A percentile compares a stretch with the other conserved stretches of the same genome.
Evolutionary conservation across 139 green algal species (phyloP).

Genomic region (Chlamydomonas eustigma): DNA sequence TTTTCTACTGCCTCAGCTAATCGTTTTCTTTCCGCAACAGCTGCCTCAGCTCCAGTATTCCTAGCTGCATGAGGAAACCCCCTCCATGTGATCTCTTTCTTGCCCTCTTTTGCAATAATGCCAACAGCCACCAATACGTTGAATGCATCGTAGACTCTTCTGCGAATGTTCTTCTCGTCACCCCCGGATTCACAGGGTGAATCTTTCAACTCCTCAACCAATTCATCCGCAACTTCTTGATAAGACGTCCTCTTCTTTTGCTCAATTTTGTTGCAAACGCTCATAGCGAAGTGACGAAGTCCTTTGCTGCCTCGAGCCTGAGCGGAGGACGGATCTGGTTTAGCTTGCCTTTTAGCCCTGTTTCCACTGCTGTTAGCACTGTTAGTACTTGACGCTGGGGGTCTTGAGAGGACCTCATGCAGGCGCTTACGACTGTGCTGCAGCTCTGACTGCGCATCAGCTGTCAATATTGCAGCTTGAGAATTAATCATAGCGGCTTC

Average conservation of each 20-base stretch:
- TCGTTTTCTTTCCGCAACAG: neutral
- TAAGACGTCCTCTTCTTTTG: slow-evolving; percentile 72
- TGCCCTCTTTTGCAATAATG: slow-evolving; percentile 18
- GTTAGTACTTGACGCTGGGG: neutral
- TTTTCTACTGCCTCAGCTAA: neutral
- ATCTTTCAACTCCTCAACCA: slow-evolving; percentile 62
- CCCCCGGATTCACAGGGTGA: neutral
- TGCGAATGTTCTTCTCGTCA: slow-evolving; percentile 19
- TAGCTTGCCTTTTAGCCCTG: too few species aligned
- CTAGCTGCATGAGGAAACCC: neutral
- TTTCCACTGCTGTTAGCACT: neutral
- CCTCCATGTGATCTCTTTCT: slow-evolving; percentile 18
- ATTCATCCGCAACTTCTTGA: slow-evolving; percentile 94
- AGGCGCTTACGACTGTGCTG: neutral
- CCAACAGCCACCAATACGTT: slow-evolving; percentile 86
- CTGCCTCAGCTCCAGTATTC: neutral
- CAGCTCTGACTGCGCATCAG: neutral
- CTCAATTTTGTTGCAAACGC: slow-evolving; percentile 12
- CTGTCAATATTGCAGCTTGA: neutral
- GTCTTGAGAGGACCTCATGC: neutral
- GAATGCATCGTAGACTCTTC: slow-evolving; percentile 95
- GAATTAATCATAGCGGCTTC: neutral
- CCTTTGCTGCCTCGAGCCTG: slow-evolving; percentile 6
- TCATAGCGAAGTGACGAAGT: slow-evolving; percentile 11
- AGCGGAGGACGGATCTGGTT: too few species aligned